Conservation (phyloP, 1,284 basidiomycete species). For the Boletus mariae region DNA sequence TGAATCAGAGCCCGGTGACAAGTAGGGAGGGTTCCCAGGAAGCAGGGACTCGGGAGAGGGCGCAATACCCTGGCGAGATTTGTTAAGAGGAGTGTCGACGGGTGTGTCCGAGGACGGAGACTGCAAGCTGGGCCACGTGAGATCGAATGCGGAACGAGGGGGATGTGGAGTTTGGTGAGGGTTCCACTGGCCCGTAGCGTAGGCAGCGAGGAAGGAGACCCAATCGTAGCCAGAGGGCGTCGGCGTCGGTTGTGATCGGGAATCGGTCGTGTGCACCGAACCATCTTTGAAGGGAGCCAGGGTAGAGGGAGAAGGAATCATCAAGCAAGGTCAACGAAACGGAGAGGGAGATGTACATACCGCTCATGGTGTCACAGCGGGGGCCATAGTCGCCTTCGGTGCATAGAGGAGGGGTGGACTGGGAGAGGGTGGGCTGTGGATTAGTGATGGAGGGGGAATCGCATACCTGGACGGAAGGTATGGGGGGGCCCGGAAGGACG, state of each 20-base stretch:
- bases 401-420: slow-evolving; percentile 7
- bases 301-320: slow-evolving; percentile 20
- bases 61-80: slow-evolving; percentile 4
- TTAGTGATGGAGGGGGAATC: neutral
- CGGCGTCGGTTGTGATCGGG: slow-evolving; percentile 13
- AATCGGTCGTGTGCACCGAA: slow-evolving; percentile 8
- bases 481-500: slow-evolving; percentile 20
- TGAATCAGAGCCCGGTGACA: slow-evolving; percentile 12
- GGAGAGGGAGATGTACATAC: slow-evolving; percentile 15
- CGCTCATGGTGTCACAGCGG: slow-evolving; percentile 15
- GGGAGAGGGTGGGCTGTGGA: neutral
- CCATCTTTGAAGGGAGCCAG: slow-evolving; percentile 19
- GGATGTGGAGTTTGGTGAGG: slow-evolving; percentile 71
- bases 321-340: slow-evolving; percentile 9
- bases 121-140: slow-evolving; percentile 18
- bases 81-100: slow-evolving; percentile 6
- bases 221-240: slow-evolving; percentile 58
- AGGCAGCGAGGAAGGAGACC: slow-evolving; percentile 72
- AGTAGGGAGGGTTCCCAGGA: slow-evolving; percentile 6
- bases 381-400: slow-evolving; percentile 9
- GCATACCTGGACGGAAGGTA: slow-evolving; percentile 13
- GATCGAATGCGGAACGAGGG: slow-evolving; percentile 41
- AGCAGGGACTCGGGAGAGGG: slow-evolving; percentile 15
- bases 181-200: slow-evolving; percentile 78
- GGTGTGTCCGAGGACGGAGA: slow-evolving; percentile 8